A percentile compares a stretch with the other conserved stretches of the same genome.
Conservation (phyloP, 23 red algal genomes). For the Cyanidioschyzon merolae region DNA sequence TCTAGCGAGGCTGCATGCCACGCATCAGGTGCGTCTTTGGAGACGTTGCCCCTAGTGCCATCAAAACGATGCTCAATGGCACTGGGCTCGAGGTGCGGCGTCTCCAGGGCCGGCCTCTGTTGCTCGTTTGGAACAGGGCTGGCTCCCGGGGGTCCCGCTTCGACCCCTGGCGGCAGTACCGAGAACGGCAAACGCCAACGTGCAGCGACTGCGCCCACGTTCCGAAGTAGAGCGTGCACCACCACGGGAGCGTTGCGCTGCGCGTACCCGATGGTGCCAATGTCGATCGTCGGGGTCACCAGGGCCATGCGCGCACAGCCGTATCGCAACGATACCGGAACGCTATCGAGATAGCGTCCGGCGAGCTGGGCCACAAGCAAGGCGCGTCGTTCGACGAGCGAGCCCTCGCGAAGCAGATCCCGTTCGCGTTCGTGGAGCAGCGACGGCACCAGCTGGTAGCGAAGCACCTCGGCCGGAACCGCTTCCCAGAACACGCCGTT, state of each 20-base stretch:
- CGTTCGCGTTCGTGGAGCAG: neutral
- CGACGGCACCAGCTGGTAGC: neutral
- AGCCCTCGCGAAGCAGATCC: neutral
- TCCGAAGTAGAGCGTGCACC: neutral
- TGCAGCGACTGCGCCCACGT: neutral
- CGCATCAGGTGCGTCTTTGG: neutral
- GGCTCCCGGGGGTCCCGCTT: neutral
- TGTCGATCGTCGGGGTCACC: neutral
- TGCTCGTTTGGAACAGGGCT: neutral
- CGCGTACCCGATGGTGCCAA: neutral
- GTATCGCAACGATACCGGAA: constrained; percentile 1
- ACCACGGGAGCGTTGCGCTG: neutral
- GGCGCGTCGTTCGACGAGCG: neutral
- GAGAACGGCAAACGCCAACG: neutral
- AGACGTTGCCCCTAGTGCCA: neutral
- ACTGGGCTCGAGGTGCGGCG: too few species aligned
- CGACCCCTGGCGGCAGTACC: neutral
- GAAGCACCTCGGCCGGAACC: neutral
- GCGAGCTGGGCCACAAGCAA: neutral
- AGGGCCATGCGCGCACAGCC: neutral
- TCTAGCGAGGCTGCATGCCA: neutral
- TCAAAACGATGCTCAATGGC: neutral
- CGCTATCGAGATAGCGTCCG: neutral
- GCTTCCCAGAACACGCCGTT: neutral
- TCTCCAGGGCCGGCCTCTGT: neutral